Conservation (phyloP, 1,284 basidiomycete species). For the Marasmius fiardii region DNA sequence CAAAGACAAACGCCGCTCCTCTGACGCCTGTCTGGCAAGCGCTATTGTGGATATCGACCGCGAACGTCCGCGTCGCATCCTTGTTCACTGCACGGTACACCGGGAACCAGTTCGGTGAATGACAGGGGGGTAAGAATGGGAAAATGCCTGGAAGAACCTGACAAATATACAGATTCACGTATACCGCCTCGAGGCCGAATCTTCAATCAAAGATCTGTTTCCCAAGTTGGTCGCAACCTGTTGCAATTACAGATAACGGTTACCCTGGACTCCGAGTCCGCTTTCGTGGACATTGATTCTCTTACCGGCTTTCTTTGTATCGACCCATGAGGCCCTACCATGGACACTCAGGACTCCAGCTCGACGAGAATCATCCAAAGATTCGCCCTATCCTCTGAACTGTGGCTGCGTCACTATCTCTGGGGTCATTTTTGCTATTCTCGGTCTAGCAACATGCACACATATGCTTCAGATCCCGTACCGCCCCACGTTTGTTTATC, state of each 20-base stretch:
- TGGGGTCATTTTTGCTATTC: not conserved
- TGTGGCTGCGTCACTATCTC: not conserved
- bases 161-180: constrained; percentile 2
- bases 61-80: constrained; percentile 43
- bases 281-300: too few species aligned
- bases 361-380: too few species aligned
- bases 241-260: not conserved
- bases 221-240: not conserved
- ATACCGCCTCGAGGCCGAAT: constrained; percentile 3
- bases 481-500: constrained; percentile 1
- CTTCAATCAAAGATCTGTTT: not conserved
- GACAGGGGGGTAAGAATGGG: constrained; percentile 1
- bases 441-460: not conserved
- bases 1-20: constrained; percentile 32
- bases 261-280: not conserved
- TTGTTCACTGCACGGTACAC: not conserved
- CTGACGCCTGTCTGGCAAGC: constrained; percentile 45
- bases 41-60: constrained; percentile 43
- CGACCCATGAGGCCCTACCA: too few species aligned
- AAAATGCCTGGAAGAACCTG: constrained; percentile 2
- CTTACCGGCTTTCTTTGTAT: too few species aligned
- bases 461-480: not conserved
- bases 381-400: not conserved
- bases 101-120: not conserved
- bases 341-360: too few species aligned